Base-by-base conservation (phyloP, 2,329 filamentous ascomycete genomes). In the Phaeomoniella chlamydospora region DNA sequence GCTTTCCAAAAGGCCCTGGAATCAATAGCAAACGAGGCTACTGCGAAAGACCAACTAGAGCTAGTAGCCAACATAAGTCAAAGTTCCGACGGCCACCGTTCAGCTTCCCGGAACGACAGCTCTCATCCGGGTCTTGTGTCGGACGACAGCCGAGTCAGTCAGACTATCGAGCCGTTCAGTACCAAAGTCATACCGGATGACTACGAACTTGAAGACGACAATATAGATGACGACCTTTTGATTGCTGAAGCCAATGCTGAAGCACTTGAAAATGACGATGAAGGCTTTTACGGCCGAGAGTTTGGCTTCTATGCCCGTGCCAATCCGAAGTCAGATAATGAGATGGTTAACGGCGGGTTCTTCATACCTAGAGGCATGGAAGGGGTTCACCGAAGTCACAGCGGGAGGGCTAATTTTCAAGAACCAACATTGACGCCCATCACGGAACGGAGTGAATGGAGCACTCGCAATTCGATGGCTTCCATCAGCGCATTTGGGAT, bases 391-490 rank as follows among this genome's bases (percentile, higher is more conserved):
- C 74, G 84, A 22, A 78, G 69, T 42, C 74, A 74, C 37, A 90
- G 81, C 44, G 86, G 83, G 14, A 74, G 77, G 11, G 67, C 77
- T 35, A 74, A 78, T 18, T 81, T 82, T 14, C 74, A 80, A 29
- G 88, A 94, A 53, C 88, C 90, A 1, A 94, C 90, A 48, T 63
- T 98, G 33, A 96, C 90, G 1, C 90, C 90, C 4, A 96, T 98
- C 48, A 96, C 88, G 0, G 90, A 96, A 55, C 74, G 87, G 10
- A 93, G 84, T 40, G 90, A 98, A 57, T 94, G 93, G 64, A 94
- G 85, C 30, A 94, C 92, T 40, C 76, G 90, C 31, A 96, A 94
- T 53, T 92, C 83, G 1, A 74, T 93, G 39, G 82, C 92, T 62
- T 84, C 80, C 39, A 62, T 88, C 41, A 67, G 65, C 5, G 59